Evolutionary conservation across 192 early-diverging fungal species (phyloP), one percentile per base, ranked within the genome.

Genomic region (Coemansia sp.): DNA sequence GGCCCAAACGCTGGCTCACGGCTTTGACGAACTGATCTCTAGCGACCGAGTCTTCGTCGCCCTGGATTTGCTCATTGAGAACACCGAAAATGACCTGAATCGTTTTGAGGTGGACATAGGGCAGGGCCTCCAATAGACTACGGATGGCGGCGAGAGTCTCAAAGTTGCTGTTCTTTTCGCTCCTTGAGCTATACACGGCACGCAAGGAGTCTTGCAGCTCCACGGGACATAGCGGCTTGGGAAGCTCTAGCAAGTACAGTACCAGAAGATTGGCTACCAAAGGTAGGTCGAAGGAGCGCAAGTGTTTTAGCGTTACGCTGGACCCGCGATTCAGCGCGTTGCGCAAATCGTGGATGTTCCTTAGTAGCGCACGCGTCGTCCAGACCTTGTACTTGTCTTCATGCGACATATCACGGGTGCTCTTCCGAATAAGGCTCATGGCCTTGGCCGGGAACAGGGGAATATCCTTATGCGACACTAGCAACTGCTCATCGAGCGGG

Each of bases 201-300:
- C 88, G 86, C 40, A 89, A 81, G 8, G 89, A 81, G 18, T 90
- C 91, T 62, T 93, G 91, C 33, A 92, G 83, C 63, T 91, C 90
- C 71, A 85, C 87, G 7, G 91, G 90, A 15, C 90, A 74, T 31
- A 93, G 63, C 15, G 87, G 90, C 60, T 86, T 86, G 12, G 90
- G 90, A 7, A 93, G 75, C 71, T 93, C 92, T 73, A 90, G 74
- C n/a, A 93, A 76, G 62, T 90, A 93, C 15, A 92, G 76, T 4
- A 89, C 78, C 29, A 93, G 62, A 20, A 87, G 74, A 18, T 88
- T 90, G 20, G 87, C 88, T 5, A 91, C 74, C 4, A 90, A 75
- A 0, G 83, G 74, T 27, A 87, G 70, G 65, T 91, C 88, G 65
- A 89, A 88, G 16, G 75, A 34, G 9, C 87, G 77, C 44, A 93